Evolutionary conservation across 179 eudicot genomes (phyloP).

Genomic region (Drosera spatulata): DNA sequence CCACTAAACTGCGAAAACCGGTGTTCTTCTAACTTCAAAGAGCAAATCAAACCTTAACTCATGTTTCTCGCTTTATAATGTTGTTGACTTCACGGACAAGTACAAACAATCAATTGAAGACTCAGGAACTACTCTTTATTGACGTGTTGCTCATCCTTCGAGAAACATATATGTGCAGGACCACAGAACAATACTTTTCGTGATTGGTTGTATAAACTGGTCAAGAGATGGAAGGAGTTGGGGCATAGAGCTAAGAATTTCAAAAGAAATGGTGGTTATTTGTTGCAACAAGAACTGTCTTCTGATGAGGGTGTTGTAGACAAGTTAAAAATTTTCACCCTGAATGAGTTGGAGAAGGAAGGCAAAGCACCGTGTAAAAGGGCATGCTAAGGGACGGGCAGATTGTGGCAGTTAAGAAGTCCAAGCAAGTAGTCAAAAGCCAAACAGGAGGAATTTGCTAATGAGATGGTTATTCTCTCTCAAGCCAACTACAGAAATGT

Average conservation of each 20-base stretch:
- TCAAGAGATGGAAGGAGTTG: slow-evolving; percentile 13
- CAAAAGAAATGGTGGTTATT: slow-evolving; percentile 33
- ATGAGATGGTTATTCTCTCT: slow-evolving; percentile 35
- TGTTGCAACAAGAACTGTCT: slow-evolving; percentile 21
- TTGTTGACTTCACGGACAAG: no score
- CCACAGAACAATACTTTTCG: slow-evolving; percentile 4
- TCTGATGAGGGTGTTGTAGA: slow-evolving; percentile 15
- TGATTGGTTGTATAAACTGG: slow-evolving; percentile 7
- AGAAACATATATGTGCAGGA: neutral
- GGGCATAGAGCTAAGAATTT: slow-evolving; percentile 21
- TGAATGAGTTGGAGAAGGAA: slow-evolving; percentile 33
- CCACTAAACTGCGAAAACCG: no score
- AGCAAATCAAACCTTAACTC: no score
- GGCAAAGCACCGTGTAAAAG: slow-evolving; percentile 30
- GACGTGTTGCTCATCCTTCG: no score
- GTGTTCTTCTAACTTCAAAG: no score
- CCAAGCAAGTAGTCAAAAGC: slow-evolving; percentile 18
- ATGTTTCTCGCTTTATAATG: no score
- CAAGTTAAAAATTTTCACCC: slow-evolving; percentile 22
- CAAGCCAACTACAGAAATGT: slow-evolving; percentile 37
- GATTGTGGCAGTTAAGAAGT: slow-evolving; percentile 40
- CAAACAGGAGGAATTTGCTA: slow-evolving; percentile 34
- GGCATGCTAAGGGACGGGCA: slow-evolving; percentile 29
- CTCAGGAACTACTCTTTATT: no score
- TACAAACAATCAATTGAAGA: no score